phyloP scores from a whole-genome alignment of 2,329 filamentous ascomycete genomes.

The Ascochyta lentis region DNA sequence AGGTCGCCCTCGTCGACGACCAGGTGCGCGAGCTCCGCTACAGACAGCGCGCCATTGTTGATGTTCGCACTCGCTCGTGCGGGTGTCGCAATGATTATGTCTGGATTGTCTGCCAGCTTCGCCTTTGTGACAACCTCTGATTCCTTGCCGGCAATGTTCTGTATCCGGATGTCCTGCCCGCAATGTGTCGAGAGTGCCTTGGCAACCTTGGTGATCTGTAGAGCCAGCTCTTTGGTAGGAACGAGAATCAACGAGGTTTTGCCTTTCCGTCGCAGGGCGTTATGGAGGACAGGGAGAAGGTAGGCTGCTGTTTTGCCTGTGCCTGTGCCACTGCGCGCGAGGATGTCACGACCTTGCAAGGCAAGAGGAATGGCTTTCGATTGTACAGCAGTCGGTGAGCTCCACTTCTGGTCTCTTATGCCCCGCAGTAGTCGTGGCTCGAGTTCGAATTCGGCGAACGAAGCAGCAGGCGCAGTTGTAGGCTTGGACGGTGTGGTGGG shows the following conservation, averaged over 20 bases:
- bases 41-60: conserved; percentile 72
- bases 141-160: conserved; percentile 90
- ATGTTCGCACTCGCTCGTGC: conserved; percentile 81
- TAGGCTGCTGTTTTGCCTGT: conserved; percentile 99
- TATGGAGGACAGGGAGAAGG: conserved; percentile 84
- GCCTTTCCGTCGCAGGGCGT: conserved; percentile 81
- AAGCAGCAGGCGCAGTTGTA: conserved; percentile 37
- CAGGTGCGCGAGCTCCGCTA: conserved; percentile 75
- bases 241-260: conserved; percentile 84
- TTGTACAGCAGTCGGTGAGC: conserved; percentile 88
- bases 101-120: conserved; percentile 82
- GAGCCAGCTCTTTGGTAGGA: conserved; percentile 90
- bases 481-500: conserved; percentile 23
- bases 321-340: conserved; percentile 92
- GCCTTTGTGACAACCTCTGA: conserved; percentile 88
- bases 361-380: conserved; percentile 85
- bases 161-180: conserved; percentile 78
- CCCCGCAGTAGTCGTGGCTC: conserved; percentile 87
- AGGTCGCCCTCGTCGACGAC: conserved; percentile 95
- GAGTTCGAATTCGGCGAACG: conserved; percentile 79
- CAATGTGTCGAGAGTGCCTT: conserved; percentile 82
- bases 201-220: conserved; percentile 83
- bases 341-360: conserved; percentile 84
- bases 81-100: conserved; percentile 90
- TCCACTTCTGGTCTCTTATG: conserved; percentile 82